Percentiles rank a stretch among this genome's conserved stretches.
phyloP scores from a whole-genome alignment of 2,329 filamentous ascomycete species.

The Keithomyces neogunnii region DNA sequence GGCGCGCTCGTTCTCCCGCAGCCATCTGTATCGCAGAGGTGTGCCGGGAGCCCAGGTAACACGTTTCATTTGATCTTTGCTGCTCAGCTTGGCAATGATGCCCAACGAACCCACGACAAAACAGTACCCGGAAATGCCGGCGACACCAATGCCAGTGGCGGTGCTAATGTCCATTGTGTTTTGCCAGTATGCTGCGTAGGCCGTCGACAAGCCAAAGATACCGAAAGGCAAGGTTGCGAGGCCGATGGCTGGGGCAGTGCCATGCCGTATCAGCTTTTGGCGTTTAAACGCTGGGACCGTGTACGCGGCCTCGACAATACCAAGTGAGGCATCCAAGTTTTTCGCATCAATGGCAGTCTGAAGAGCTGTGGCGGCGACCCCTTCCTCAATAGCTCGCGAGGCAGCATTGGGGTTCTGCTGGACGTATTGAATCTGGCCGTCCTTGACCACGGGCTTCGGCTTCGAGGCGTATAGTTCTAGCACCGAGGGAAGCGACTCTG shows the following conservation, averaged over 20 bases:
- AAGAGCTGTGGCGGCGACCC: conserved; percentile 65
- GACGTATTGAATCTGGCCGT: conserved; percentile 50
- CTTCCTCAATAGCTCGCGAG: conserved; percentile 62
- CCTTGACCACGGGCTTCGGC: conserved; percentile 55
- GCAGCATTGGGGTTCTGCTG: conserved; percentile 59
- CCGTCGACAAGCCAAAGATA: conserved; percentile 59
- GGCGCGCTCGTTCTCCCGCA: conserved; percentile 82
- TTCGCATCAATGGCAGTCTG: conserved; percentile 71
- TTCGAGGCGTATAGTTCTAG: conserved; percentile 81
- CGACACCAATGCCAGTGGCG: conserved; percentile 72
- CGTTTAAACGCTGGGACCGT: conserved; percentile 57
- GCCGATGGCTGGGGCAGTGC: conserved; percentile 49
- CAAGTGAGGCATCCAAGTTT: conserved; percentile 69
- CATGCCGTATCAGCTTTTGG: conserved; percentile 57
- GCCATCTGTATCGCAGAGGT: conserved; percentile 71
- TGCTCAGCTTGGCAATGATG: conserved; percentile 72
- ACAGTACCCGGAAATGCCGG: conserved; percentile 75
- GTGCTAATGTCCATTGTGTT: conserved; percentile 68
- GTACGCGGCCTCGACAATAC: conserved; percentile 64
- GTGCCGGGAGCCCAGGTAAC: conserved; percentile 85
- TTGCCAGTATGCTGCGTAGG: conserved; percentile 32
- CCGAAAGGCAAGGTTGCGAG: conserved; percentile 55
- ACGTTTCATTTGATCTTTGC: conserved; percentile 91
- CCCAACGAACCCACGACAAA: conserved; percentile 75
- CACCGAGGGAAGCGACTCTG: conserved; percentile 69